Conservation (phyloP, 2,329 filamentous ascomycete species). For the Aspergillus viridinutans region DNA sequence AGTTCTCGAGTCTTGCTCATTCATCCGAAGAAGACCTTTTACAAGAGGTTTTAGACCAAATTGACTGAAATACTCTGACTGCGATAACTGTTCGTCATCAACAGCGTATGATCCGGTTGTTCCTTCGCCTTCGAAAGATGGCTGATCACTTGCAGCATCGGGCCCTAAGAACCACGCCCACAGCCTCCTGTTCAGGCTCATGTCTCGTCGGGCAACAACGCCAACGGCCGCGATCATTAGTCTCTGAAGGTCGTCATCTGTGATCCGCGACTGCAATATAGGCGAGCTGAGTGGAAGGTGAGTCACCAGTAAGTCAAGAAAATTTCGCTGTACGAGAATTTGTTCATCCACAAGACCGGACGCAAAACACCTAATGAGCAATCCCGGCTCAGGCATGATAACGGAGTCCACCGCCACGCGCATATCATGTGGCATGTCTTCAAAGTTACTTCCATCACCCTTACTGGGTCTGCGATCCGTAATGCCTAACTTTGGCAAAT, state of each 20-base stretch:
- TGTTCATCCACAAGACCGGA: constrained; percentile 85
- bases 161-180: constrained; percentile 96
- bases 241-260: constrained; percentile 70
- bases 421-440: constrained; percentile 24
- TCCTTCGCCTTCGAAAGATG: constrained; percentile 26
- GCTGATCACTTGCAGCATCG: constrained; percentile 45
- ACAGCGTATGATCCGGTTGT: constrained; percentile 23
- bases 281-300: constrained; percentile 80
- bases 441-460: constrained; percentile 24
- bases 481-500: constrained; percentile 66
- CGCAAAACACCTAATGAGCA: constrained; percentile 86
- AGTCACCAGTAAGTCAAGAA: constrained; percentile 85
- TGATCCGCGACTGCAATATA: constrained; percentile 72
- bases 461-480: constrained; percentile 29
- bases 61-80: constrained; percentile 76
- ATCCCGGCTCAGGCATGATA: constrained; percentile 75
- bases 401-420: constrained; percentile 44
- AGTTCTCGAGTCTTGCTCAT: constrained; percentile 53
- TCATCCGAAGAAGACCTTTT: constrained; percentile 70
- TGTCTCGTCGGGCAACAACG: constrained; percentile 84
- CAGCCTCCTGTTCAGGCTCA: constrained; percentile 92
- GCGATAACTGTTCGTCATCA: constrained; percentile 49
- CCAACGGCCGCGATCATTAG: constrained; percentile 78
- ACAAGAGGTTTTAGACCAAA: constrained; percentile 73
- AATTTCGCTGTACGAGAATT: constrained; percentile 86